These are phyloP conservation scores for Pseudofabraea citricarpa DNA, from an alignment of 2,329 filamentous ascomycete genomes.

Conservation along the genomic window DNA sequence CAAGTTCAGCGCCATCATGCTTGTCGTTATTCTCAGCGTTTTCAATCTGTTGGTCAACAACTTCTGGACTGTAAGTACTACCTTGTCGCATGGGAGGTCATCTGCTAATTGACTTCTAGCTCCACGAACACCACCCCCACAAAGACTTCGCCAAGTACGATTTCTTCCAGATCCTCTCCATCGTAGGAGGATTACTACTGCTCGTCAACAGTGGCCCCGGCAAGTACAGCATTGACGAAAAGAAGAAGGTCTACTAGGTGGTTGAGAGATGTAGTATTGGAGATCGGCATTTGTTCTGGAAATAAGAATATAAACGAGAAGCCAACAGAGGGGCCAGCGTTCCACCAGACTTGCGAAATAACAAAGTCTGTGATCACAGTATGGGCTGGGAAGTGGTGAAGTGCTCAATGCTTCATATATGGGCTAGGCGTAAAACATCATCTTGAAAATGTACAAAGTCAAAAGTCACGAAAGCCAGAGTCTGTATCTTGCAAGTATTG, in stretches of 20 bases:
- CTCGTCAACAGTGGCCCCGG: constrained; percentile 98
- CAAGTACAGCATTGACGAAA: constrained; percentile 98
- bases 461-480: not conserved
- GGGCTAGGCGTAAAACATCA: constrained; percentile 5
- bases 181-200: constrained; percentile 91
- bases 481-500: not conserved
- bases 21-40: constrained; percentile 90
- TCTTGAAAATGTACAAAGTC: constrained; percentile 9
- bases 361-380: too few species aligned
- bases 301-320: too few species aligned
- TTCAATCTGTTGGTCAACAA: constrained; percentile 99
- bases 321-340: too few species aligned
- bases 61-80: constrained; percentile 88
- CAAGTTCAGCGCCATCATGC: constrained; percentile 94
- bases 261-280: too few species aligned
- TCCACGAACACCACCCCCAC: constrained; percentile 96
- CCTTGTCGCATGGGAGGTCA: too few species aligned
- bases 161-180: constrained; percentile 99
- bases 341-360: too few species aligned
- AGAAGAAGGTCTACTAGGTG: constrained; percentile 99
- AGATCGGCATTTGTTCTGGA: too few species aligned
- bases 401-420: too few species aligned
- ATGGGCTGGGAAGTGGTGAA: too few species aligned
- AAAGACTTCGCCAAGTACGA: constrained; percentile 99
- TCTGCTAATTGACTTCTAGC: too few species aligned